Base-by-base conservation (phyloP, 139 green algal genomes). In the Haematococcus lacustris region DNA sequence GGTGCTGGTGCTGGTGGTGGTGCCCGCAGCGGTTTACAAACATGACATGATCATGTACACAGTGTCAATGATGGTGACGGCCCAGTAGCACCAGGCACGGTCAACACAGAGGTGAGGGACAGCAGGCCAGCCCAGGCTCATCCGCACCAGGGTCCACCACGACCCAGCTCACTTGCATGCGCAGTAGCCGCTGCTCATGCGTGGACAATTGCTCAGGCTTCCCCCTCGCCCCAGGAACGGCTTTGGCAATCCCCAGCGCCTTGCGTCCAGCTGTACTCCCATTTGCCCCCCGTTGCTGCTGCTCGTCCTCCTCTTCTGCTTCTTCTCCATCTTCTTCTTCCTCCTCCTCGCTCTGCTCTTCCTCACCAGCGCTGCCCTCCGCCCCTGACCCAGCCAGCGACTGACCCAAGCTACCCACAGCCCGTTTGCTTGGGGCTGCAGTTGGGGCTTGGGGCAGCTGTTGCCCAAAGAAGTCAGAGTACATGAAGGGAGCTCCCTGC, bases 401-500 rank as follows among this genome's bases (percentile, higher is more conserved):
- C 38, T 38, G 26, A 23, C 30, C 69, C 35, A 39, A 51, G 1
- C 9, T 47, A 13, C 23, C 38, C 64, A 34, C 21, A 4, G 5
- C 3, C 40, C 41, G 40, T 26, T 39, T 13, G 2, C 34, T n/a
- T 23, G 9, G 66, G 17, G 26, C 3, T 3, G 38, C 65, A 13
- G 53, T 43, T 23, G 1, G 33, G 17, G 9, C 51, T 6, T n/a
- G 71, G 35, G 33, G 72, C n/a, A 64, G 60, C 3, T 73, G 66
- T 21, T 77, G 70, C 0, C 88, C 88, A 60, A 92, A 94, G 38
- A 94, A 94, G 76, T 92, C 88, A 32, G 80, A 68, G 76, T 92
- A 94, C 66, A 82, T 88, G 17, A 74, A 78, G 0, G 28, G 65
- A 2, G 30, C 65, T 23, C 30, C 66, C 25, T 79, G n/a, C 39